Conservation (phyloP, 2,329 filamentous ascomycete species). For the Pseudopyricularia javanii region DNA sequence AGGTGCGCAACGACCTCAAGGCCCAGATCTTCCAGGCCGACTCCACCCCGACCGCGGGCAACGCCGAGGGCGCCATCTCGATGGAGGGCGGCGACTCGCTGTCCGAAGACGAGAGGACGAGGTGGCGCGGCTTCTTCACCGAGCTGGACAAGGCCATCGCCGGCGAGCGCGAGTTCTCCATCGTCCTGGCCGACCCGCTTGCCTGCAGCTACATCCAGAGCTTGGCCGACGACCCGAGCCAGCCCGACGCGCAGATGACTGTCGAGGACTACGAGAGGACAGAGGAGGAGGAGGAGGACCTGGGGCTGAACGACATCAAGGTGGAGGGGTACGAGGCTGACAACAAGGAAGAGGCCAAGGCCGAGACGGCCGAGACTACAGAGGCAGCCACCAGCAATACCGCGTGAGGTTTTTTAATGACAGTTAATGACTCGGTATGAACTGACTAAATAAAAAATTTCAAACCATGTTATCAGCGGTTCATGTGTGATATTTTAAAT, state of each 20-base stretch:
- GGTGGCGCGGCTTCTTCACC: slow-evolving; percentile 74
- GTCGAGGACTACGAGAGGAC: slow-evolving; percentile 77
- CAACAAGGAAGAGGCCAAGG: slow-evolving; percentile 11
- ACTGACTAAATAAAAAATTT: not conserved
- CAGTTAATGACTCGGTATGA: not conserved
- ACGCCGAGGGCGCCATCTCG: slow-evolving; percentile 50
- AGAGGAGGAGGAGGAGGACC: slow-evolving; percentile 83
- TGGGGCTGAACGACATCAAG: slow-evolving; percentile 89
- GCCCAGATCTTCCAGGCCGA: slow-evolving; percentile 59
- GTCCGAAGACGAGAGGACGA: slow-evolving; percentile 45
- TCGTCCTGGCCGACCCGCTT: slow-evolving; percentile 77
- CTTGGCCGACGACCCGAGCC: slow-evolving; percentile 58
- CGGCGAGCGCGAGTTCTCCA: slow-evolving; percentile 67
- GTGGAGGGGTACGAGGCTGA: slow-evolving; percentile 70
- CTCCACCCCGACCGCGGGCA: slow-evolving; percentile 11
- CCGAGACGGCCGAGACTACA: slow-evolving; percentile 5
- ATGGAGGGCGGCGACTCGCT: slow-evolving; percentile 68
- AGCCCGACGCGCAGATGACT: slow-evolving; percentile 66
- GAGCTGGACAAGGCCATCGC: slow-evolving; percentile 66
- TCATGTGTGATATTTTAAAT: no score
- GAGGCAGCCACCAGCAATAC: not conserved
- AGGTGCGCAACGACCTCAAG: slow-evolving; percentile 82
- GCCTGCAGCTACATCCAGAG: slow-evolving; percentile 93
- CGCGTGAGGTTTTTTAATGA: not conserved
- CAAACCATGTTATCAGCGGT: no score